Evolutionary conservation across 208 protist species (phyloP).

Genomic region (Lotmaria passim): DNA sequence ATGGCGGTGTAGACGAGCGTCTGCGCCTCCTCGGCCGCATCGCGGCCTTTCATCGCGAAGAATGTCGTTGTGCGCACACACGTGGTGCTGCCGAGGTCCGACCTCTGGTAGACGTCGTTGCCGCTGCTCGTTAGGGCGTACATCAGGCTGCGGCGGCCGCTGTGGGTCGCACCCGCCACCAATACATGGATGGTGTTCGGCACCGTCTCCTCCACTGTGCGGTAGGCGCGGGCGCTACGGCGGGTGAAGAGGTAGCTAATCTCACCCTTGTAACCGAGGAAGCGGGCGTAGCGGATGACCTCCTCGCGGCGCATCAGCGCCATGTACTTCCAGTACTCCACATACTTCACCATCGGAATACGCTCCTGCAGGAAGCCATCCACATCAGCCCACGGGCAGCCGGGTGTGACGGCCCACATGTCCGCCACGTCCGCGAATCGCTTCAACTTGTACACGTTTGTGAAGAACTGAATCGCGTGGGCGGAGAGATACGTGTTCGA

Average conservation of each 20-base stretch:
- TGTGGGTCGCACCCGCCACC: slow-evolving; percentile 55
- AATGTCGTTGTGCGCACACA: slow-evolving; percentile 70
- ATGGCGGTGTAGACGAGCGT: slow-evolving; percentile 71
- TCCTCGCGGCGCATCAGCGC: slow-evolving; percentile 64
- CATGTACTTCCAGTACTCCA: slow-evolving; percentile 91
- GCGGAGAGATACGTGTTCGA: slow-evolving; percentile 84
- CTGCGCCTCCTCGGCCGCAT: slow-evolving; percentile 47
- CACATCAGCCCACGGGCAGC: slow-evolving; percentile 77
- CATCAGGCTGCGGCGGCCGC: slow-evolving; percentile 64
- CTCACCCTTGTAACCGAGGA: slow-evolving; percentile 88
- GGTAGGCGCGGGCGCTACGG: slow-evolving; percentile 51
- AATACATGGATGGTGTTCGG: slow-evolving; percentile 84
- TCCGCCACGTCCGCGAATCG: slow-evolving; percentile 45
- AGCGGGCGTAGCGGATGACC: slow-evolving; percentile 85
- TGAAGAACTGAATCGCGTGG: slow-evolving; percentile 85
- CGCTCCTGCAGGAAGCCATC: slow-evolving; percentile 51
- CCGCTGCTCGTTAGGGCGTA: slow-evolving; percentile 45
- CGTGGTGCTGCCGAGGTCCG: slow-evolving; percentile 2
- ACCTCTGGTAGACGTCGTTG: neutral
- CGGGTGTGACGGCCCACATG: slow-evolving; percentile 86
- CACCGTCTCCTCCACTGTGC: slow-evolving; percentile 45
- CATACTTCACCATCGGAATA: slow-evolving; percentile 75
- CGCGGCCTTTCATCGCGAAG: slow-evolving; percentile 39
- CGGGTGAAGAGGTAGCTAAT: slow-evolving; percentile 71
- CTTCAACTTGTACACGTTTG: slow-evolving; percentile 75